phyloP scores from a whole-genome alignment of 2,329 filamentous ascomycete genomes.

The Cladosporium sp. region DNA sequence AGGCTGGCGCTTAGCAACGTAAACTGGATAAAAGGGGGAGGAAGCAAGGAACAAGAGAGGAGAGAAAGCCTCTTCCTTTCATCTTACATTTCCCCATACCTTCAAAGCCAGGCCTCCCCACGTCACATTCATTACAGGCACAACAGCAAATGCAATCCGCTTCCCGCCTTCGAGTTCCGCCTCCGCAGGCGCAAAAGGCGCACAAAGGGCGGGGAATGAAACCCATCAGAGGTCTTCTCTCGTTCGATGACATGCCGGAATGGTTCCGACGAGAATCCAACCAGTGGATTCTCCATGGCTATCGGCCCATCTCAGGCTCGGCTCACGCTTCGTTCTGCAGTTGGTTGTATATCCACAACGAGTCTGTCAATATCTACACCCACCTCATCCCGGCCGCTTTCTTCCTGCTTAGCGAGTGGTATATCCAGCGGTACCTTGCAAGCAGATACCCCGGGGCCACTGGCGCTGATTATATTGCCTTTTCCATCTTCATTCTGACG shows the following conservation, averaged over 20 bases:
- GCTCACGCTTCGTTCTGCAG: background rate
- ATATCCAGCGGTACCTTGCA: conserved; percentile 18
- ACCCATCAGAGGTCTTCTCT: too few relatives aligned
- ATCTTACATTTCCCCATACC: too few relatives aligned
- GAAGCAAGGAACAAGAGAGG: too few relatives aligned
- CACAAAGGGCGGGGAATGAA: too few relatives aligned
- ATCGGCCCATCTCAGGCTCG: background rate
- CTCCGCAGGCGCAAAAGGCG: too few relatives aligned
- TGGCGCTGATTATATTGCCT: conserved; percentile 22
- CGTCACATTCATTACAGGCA: too few relatives aligned
- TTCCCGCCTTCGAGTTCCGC: too few relatives aligned
- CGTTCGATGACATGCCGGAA: conserved; percentile 1
- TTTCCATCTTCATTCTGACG: conserved; percentile 17
- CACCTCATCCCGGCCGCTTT: conserved; percentile 19
- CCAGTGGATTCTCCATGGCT: background rate
- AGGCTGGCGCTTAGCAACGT: too few relatives aligned
- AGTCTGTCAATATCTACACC: conserved; percentile 23
- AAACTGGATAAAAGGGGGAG: too few relatives aligned
- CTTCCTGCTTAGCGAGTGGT: conserved; percentile 16
- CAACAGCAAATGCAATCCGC: too few relatives aligned
- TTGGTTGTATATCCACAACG: conserved; percentile 21
- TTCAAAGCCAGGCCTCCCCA: too few relatives aligned
- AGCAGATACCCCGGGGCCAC: conserved; percentile 16
- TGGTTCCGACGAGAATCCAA: background rate
- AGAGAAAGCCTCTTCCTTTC: too few relatives aligned